Conservation (phyloP, 2,329 filamentous ascomycete species). For the Ophiostoma ulmi region DNA sequence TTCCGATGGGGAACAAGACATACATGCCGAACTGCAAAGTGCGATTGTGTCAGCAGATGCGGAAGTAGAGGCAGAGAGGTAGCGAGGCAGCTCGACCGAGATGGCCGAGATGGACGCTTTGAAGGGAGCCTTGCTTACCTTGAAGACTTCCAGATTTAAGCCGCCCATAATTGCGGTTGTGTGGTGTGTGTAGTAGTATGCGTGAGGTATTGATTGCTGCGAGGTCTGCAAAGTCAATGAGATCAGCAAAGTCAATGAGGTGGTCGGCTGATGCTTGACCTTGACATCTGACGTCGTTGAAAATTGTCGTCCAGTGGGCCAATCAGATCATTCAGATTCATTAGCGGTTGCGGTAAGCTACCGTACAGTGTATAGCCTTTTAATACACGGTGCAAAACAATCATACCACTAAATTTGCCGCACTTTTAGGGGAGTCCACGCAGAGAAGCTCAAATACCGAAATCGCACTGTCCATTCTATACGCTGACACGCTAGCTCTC, state of each 20-base stretch:
- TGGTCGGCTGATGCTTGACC: neutral
- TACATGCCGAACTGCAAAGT: slow-evolving; percentile 83
- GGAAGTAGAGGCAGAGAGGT: no score
- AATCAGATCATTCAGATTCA: slow-evolving; percentile 5
- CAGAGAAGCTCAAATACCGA: neutral
- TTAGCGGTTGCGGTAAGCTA: neutral
- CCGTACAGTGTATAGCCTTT: neutral
- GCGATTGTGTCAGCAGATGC: neutral
- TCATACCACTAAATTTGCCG: neutral
- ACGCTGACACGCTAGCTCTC: neutral
- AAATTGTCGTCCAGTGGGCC: slow-evolving; percentile 6
- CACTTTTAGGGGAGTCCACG: neutral
- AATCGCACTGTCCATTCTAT: neutral
- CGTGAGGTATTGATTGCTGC: neutral
- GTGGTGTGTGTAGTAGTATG: neutral
- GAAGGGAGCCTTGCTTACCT: slow-evolving; percentile 50
- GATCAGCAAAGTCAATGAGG: neutral
- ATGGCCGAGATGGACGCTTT: no score
- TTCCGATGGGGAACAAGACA: slow-evolving; percentile 95
- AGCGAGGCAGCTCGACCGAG: neutral
- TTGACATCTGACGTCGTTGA: slow-evolving; percentile 15
- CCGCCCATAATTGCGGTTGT: slow-evolving; percentile 58
- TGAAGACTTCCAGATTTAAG: slow-evolving; percentile 90
- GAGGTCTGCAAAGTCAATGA: neutral
- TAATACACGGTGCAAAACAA: neutral